These are phyloP conservation scores for Scytalidium lignicola DNA, from an alignment of 2,329 filamentous ascomycete species.

Conservation along the genomic window DNA sequence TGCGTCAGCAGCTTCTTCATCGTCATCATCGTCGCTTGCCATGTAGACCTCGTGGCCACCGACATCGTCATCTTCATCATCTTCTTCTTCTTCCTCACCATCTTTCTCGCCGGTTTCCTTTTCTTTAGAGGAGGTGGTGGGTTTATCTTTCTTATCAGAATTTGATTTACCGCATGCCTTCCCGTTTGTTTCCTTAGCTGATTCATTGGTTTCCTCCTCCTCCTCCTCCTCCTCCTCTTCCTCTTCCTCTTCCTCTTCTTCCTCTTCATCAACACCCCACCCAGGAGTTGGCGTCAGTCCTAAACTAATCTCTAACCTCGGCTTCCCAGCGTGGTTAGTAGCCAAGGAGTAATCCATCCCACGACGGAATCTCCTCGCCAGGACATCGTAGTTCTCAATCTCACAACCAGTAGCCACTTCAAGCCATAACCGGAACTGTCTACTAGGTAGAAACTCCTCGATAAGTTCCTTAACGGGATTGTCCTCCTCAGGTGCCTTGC, in stretches of 20 bases:
- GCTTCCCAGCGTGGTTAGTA: conserved; percentile 71
- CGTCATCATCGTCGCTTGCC: conserved; percentile 78
- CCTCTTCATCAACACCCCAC: conserved; percentile 70
- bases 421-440: conserved; percentile 86
- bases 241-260: conserved; percentile 39
- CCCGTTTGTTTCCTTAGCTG: conserved; percentile 28
- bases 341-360: conserved; percentile 91
- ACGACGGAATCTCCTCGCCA: conserved; percentile 82
- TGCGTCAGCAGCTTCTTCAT: conserved; percentile 63
- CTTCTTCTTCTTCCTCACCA: conserved; percentile 36
- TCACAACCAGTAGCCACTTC: conserved; percentile 72
- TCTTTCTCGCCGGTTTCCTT: conserved; percentile 21
- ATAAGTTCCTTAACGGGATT: conserved; percentile 72
- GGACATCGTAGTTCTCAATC: conserved; percentile 67
- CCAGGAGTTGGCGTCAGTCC: conserved; percentile 79
- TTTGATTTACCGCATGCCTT: conserved; percentile 24
- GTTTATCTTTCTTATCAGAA: conserved; percentile 12
- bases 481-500: conserved; percentile 26
- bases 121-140: conserved; percentile 18
- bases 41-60: conserved; percentile 89
- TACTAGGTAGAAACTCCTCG: conserved; percentile 76
- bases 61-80: conserved; percentile 55
- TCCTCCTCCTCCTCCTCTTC: conserved; percentile 39
- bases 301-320: conserved; percentile 81
- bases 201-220: conserved; percentile 27